phyloP scores from a whole-genome alignment of 768 basidiomycete species.

The Clitopilus passeckerianus region DNA sequence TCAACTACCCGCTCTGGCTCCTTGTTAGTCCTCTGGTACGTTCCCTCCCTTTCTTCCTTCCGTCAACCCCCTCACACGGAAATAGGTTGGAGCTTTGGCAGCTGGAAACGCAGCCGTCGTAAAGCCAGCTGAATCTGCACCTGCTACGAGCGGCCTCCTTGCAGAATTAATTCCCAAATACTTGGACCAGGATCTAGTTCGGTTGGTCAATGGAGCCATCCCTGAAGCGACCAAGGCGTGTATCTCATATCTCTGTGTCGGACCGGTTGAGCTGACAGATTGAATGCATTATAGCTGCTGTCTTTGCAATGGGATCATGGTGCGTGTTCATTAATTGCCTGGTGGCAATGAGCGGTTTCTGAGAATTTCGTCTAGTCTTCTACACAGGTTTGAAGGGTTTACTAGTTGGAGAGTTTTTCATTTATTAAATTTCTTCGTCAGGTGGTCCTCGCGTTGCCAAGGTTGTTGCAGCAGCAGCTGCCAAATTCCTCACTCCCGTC shows the following conservation, averaged over 20 bases:
- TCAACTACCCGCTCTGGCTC: slow-evolving; percentile 72
- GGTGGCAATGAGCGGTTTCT: neutral
- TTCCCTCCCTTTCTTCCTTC: neutral
- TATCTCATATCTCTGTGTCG: neutral
- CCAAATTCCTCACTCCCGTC: slow-evolving; percentile 69
- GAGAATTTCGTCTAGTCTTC: slow-evolving; percentile 32
- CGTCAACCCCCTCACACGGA: neutral
- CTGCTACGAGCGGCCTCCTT: slow-evolving; percentile 50
- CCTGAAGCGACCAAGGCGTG: slow-evolving; percentile 54
- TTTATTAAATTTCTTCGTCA: slow-evolving; percentile 28
- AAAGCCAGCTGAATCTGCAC: slow-evolving; percentile 73
- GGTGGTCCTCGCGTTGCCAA: slow-evolving; percentile 56
- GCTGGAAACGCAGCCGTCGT: slow-evolving; percentile 70
- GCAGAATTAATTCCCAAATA: slow-evolving; percentile 72
- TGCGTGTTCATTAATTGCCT: slow-evolving; percentile 15
- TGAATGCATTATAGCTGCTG: slow-evolving; percentile 42
- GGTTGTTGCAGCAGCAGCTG: slow-evolving; percentile 71
- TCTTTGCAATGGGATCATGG: slow-evolving; percentile 64
- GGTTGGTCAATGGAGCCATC: slow-evolving; percentile 65
- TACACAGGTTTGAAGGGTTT: slow-evolving; percentile 54
- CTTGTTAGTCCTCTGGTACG: slow-evolving; percentile 54
- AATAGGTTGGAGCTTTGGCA: slow-evolving; percentile 63
- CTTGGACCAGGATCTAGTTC: slow-evolving; percentile 60
- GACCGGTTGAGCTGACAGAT: neutral
- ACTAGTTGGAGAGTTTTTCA: neutral